Evolutionary conservation across 2,329 filamentous ascomycete genomes (phyloP), one percentile per base, ranked within the genome.

Genomic region (Akanthomyces lecanii): DNA sequence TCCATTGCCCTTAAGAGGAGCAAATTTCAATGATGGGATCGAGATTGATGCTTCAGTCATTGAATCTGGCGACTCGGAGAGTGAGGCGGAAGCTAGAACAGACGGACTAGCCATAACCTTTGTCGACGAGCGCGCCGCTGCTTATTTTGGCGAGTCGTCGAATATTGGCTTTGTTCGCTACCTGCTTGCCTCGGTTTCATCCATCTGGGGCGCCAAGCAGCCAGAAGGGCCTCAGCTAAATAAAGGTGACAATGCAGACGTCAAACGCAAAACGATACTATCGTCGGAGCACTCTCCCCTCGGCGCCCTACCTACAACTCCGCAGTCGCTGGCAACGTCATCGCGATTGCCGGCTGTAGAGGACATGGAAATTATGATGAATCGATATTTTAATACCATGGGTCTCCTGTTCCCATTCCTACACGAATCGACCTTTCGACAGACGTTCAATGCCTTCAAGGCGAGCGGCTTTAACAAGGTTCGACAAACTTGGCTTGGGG

Each of bases 401-500:
- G 71, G 71, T 2, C 61, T 71, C 0, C 36, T 74, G 0, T 74
- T 73, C n/a, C 71, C 72, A 0, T 73, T 69, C 4, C 64, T 74
- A 0, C 68, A 73, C 21, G 67, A 71, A 25, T 62, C 64, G 14
- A 67, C 57, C 2, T 74, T 73, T 56, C 62, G 68, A 5, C 66
- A 69, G 0, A 66, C 67, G 0, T 74, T 72, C 25, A 12, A 65
- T 0, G 52, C 64, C 3, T 67, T 68, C 12, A 63, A 54, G 40
- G 50, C 59, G 28, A 62, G 61, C 4, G 67, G 67, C 0, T 68
- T 77, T 45, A 72, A 67, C 0, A 73, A 70, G 4, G 75, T 78
- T 0, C 72, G 79, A 0, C 74, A 76, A n/a, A 78, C 80, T 0
- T 84, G 81, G 81, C 73, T 83, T 0, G 79, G 79, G 0, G 66